phyloP scores from a whole-genome alignment of 305 asterid species.

The Plantago lanceolata region DNA sequence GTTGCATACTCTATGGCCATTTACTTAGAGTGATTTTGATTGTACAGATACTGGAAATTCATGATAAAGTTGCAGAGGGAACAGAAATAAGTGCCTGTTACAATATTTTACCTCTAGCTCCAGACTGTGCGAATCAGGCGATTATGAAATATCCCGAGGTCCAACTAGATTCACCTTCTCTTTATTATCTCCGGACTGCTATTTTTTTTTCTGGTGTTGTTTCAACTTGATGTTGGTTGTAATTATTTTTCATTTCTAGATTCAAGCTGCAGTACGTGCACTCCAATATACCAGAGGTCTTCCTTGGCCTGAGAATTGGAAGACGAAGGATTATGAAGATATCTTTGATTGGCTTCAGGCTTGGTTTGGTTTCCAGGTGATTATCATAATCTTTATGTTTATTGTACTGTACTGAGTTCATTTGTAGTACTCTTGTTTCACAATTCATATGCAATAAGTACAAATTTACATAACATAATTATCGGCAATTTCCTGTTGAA shows the following conservation, averaged over 20 bases:
- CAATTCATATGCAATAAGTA: no score
- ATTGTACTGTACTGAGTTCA: background rate
- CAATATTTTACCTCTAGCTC: slow-evolving; percentile 93
- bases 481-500: background rate
- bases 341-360: slow-evolving; percentile 98
- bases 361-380: slow-evolving; percentile 97
- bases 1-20: slow-evolving; percentile 6
- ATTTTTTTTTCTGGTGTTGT: slow-evolving; percentile 15
- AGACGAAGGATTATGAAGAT: slow-evolving; percentile 94
- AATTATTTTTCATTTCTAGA: slow-evolving; percentile 38
- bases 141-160: slow-evolving; percentile 98
- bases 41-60: slow-evolving; percentile 77
- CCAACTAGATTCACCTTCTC: slow-evolving; percentile 5
- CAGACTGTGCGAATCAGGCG: slow-evolving; percentile 91
- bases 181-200: slow-evolving; percentile 10
- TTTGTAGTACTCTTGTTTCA: background rate
- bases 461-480: background rate
- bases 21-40: slow-evolving; percentile 20
- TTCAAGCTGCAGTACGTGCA: slow-evolving; percentile 89
- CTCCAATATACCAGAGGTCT: slow-evolving; percentile 84
- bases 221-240: slow-evolving; percentile 11
- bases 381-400: background rate
- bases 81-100: slow-evolving; percentile 86
- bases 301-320: slow-evolving; percentile 96
- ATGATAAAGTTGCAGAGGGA: slow-evolving; percentile 91